Base-by-base conservation (phyloP, 257 asterid species). In the Handroanthus guayacan region DNA sequence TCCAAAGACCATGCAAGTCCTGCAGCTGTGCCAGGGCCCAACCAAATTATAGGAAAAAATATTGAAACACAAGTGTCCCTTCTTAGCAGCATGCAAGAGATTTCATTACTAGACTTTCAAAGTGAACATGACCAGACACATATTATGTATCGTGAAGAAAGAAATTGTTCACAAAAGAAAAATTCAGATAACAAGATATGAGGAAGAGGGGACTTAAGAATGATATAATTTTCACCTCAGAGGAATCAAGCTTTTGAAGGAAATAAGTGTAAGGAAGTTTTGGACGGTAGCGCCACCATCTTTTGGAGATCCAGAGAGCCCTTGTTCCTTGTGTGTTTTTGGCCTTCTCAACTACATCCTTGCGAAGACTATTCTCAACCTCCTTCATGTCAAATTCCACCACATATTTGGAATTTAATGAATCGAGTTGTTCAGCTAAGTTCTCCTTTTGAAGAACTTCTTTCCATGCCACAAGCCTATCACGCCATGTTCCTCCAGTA, bases 261-360 rank as follows among this genome's bases (percentile, higher is more conserved):
- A 95, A 95, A 84, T 95, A 95, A 38, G 89, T 93, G 80, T 95
- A 95, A 41, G 99, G 98, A 84, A 95, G 96, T 80, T 93, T 95
- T 43, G 99, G 98, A 47, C 98, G 96, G 87, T 95, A 95, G 69
- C 94, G 95, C 99, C 99, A 95, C 99, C 99, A 95, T 88, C 99
- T 87, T 82, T 95, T 95, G 71, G 99, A 86, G 80, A 92, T 91
- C 99, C 99, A 95, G 76, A 92, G 64, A 14, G 96, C 98, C 78
- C 97, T 85, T 60, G 92, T 87, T 84, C 99, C 97, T 48, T 77
- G 85, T 44, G 84, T 72, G 38, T 81, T 84, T 56, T 74, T 83
- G 18, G 83, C 92, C 88, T 90, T 95, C 84, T 91, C 97, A 55
- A 82, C 86, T 58, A 95, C 81, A 80, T 91, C 98, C 86, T 89